Percentiles rank a stretch among this genome's conserved stretches.
Conservation (phyloP, 2,329 filamentous ascomycete genomes). For the Pyrenophora seminiperda region DNA sequence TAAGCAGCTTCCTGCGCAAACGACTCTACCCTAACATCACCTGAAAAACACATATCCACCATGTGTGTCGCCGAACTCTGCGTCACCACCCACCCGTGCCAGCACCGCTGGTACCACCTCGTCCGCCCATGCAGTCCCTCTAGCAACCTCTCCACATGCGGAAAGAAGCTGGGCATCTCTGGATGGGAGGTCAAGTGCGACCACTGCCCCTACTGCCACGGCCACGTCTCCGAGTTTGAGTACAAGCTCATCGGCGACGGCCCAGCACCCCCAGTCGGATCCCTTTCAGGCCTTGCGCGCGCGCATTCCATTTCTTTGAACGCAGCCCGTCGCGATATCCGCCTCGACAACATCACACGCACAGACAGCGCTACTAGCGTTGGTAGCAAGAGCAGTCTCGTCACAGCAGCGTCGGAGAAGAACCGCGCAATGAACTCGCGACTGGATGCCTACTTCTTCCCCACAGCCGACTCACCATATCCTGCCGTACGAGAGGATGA, state of each 20-base stretch:
- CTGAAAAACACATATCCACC: slow-evolving; percentile 29
- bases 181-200: slow-evolving; percentile 57
- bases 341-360: slow-evolving; percentile 44
- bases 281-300: slow-evolving; percentile 45
- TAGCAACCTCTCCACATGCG: slow-evolving; percentile 55
- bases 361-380: slow-evolving; percentile 47
- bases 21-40: slow-evolving; percentile 35
- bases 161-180: slow-evolving; percentile 52
- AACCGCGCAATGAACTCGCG: slow-evolving; percentile 48
- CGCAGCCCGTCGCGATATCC: slow-evolving; percentile 45
- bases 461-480: slow-evolving; percentile 33
- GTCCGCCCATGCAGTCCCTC: slow-evolving; percentile 51
- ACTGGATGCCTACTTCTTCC: slow-evolving; percentile 48
- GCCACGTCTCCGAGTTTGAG: slow-evolving; percentile 49
- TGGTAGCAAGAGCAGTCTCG: slow-evolving; percentile 40
- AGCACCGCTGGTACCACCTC: slow-evolving; percentile 58
- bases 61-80: slow-evolving; percentile 60
- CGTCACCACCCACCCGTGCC: slow-evolving; percentile 54
- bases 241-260: slow-evolving; percentile 54
- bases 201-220: slow-evolving; percentile 55
- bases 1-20: slow-evolving; percentile 28
- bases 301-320: slow-evolving; percentile 48
- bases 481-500: slow-evolving; percentile 38
- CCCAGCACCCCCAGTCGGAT: slow-evolving; percentile 47
- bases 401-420: slow-evolving; percentile 46